Conservation (phyloP, 345 rosid species). For the Excoecaria cochinchinensis region DNA sequence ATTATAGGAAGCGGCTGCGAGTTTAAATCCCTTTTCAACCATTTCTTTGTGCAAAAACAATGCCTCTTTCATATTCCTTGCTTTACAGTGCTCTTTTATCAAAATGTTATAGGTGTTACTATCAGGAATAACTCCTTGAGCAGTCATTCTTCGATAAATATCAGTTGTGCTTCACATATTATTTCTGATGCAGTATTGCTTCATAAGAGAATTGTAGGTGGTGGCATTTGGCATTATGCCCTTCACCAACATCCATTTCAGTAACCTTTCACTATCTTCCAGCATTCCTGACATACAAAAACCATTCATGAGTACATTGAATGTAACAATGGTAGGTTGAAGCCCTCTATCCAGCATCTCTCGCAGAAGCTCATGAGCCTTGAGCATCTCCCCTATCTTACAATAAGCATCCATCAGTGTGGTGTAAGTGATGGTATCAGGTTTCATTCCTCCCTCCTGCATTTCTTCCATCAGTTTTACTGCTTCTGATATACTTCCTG, state of each 20-base stretch:
- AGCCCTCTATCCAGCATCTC: constrained; percentile 78
- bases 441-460: constrained; percentile 53
- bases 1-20: constrained; percentile 56
- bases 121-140: constrained; percentile 65
- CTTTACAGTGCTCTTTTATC: constrained; percentile 83
- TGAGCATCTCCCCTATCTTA: constrained; percentile 65
- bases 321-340: constrained; percentile 72
- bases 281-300: constrained; percentile 81
- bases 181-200: constrained; percentile 62
- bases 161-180: constrained; percentile 50
- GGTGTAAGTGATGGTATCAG: constrained; percentile 72
- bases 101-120: constrained; percentile 74
- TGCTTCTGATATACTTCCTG: constrained; percentile 65
- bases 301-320: constrained; percentile 87
- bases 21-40: constrained; percentile 60
- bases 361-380: constrained; percentile 61
- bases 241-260: constrained; percentile 83
- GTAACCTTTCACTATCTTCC: constrained; percentile 71
- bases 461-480: constrained; percentile 70
- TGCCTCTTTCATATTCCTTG: constrained; percentile 99
- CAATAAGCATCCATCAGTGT: constrained; percentile 83
- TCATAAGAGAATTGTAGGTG: constrained; percentile 80
- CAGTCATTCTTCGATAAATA: constrained; percentile 57
- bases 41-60: constrained; percentile 72
- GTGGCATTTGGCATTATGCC: constrained; percentile 72